These are phyloP conservation scores for Capsella bursapastoris DNA, from an alignment of 345 rosid genomes.

Conservation along the genomic window DNA sequence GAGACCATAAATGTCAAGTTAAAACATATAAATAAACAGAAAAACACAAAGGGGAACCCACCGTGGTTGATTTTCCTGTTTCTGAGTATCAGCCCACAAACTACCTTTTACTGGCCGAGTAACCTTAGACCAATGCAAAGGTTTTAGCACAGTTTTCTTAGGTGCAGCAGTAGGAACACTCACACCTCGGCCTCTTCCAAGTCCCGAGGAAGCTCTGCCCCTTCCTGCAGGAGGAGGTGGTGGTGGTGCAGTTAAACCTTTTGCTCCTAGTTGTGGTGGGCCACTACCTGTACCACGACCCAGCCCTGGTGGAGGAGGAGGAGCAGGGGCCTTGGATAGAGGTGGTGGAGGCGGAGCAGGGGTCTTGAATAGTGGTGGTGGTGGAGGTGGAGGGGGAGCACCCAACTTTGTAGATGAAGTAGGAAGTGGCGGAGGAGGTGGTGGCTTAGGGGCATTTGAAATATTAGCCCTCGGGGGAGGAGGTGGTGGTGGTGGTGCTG, in stretches of 20 bases:
- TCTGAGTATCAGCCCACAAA: conserved; percentile 93
- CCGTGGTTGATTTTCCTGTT: conserved; percentile 86
- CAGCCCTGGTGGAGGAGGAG: conserved; percentile 68
- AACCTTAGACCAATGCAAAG: conserved; percentile 97
- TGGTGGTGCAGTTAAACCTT: conserved; percentile 62
- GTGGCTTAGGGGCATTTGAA: conserved; percentile 42
- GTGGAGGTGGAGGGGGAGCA: conserved; percentile 43
- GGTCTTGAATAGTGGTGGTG: conserved; percentile 42
- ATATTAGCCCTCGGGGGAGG: conserved; percentile 35
- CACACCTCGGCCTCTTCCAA: conserved; percentile 66
- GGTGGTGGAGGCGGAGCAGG: conserved; percentile 58
- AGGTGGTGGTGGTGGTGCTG: conserved; percentile 40
- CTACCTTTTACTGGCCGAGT: conserved; percentile 91
- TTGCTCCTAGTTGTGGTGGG: conserved; percentile 60
- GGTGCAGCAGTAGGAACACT: conserved; percentile 57
- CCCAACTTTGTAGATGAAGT: conserved; percentile 35
- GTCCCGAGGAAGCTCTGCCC: conserved; percentile 58
- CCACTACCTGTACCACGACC: conserved; percentile 45
- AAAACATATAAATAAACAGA: conserved; percentile 22
- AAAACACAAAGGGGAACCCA: conserved; percentile 41
- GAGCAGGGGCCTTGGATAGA: conserved; percentile 58
- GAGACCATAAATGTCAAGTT: conserved; percentile 7
- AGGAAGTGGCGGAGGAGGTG: conserved; percentile 38
- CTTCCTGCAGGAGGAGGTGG: conserved; percentile 73
- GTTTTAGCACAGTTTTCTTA: conserved; percentile 74